A percentile compares a stretch with the other conserved stretches of the same genome.
phyloP scores from a whole-genome alignment of 106 monocot genomes.

The Dendrobium catenatum region DNA sequence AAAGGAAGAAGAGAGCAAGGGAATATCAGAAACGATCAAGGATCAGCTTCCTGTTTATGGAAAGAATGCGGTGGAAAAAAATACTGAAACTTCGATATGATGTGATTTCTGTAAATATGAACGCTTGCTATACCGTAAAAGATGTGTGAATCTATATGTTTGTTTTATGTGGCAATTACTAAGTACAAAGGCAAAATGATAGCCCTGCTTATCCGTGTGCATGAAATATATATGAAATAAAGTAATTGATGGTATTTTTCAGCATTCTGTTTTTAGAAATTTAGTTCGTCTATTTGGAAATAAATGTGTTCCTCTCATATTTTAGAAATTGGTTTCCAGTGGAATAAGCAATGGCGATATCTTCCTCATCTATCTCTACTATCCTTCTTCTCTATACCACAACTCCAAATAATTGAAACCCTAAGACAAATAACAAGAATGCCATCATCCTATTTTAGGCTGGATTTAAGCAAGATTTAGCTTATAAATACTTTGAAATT shows the following conservation, averaged over 20 bases:
- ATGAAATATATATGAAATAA: neutral
- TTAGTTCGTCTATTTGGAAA: neutral
- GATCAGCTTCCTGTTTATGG: neutral
- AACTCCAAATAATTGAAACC: no score
- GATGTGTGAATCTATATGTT: neutral
- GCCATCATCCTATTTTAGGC: no score
- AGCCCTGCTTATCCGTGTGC: neutral
- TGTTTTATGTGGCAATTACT: neutral
- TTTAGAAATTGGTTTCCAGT: neutral
- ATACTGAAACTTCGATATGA: neutral
- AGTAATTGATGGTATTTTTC: neutral
- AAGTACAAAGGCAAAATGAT: neutral
- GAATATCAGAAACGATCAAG: neutral
- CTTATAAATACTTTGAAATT: no score
- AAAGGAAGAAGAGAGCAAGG: neutral
- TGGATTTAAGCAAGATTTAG: no score
- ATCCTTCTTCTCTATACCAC: no score
- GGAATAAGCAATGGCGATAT: neutral
- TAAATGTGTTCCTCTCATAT: neutral
- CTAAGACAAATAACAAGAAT: no score
- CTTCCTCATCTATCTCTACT: neutral
- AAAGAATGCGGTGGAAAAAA: neutral
- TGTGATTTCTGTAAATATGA: neutral
- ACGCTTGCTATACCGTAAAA: neutral
- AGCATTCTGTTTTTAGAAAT: neutral